A percentile compares a stretch with the other conserved stretches of the same genome.
Evolutionary conservation across 306 rosid genomes (phyloP).

Genomic region (Prunus fruticosa): DNA sequence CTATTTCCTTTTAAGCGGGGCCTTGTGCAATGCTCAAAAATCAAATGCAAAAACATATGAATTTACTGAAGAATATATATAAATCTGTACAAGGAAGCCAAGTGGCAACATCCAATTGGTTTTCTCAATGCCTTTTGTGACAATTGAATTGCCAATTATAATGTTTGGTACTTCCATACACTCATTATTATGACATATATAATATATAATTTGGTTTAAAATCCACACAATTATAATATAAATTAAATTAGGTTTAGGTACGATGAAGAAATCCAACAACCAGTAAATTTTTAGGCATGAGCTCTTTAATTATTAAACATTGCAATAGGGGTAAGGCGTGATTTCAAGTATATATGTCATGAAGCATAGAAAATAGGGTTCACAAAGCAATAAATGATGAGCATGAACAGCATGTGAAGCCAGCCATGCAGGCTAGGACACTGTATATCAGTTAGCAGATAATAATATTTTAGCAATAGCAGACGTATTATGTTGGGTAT

Average conservation of each 20-base stretch:
- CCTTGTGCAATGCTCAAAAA: not conserved
- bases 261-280: not conserved
- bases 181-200: not conserved
- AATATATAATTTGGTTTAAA: not conserved
- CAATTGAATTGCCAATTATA: not conserved
- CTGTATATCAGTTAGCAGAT: not conserved
- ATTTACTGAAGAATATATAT: not conserved
- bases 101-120: not conserved
- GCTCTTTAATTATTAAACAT: not conserved
- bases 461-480: not conserved
- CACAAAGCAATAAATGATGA: conserved; percentile 3
- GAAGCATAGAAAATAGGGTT: not conserved
- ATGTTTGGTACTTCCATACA: not conserved
- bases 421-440: conserved; percentile 5
- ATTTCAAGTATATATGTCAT: not conserved
- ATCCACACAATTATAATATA: no score
- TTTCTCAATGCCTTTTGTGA: not conserved
- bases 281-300: not conserved
- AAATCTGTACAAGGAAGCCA: not conserved
- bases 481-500: not conserved
- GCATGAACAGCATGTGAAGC: conserved; percentile 16
- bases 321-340: not conserved
- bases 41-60: not conserved
- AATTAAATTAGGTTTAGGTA: no score
- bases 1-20: not conserved